phyloP scores from a whole-genome alignment of 1,284 basidiomycete species.

The Sporisorium graminicola region DNA sequence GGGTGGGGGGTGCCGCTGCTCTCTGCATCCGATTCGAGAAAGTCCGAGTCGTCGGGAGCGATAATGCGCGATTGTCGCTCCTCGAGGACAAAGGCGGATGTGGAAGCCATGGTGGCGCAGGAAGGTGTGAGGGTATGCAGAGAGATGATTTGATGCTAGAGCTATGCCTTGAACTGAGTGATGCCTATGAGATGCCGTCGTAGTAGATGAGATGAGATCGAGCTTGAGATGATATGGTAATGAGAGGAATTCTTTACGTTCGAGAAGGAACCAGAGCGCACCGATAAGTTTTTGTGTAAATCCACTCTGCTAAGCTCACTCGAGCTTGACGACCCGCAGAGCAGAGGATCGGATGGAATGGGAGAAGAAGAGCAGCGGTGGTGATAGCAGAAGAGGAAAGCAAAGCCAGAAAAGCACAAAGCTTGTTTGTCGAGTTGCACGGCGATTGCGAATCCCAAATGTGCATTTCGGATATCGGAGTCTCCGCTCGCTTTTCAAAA shows the following conservation, averaged over 20 bases:
- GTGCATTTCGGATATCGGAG: conserved; percentile 12
- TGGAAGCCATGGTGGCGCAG: conserved; percentile 34
- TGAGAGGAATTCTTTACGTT: too few relatives aligned
- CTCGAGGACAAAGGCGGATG: conserved; percentile 37
- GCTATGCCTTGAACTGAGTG: not conserved
- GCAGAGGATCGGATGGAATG: not conserved
- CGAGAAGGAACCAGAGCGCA: too few relatives aligned
- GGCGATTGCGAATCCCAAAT: not conserved
- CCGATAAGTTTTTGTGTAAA: not conserved
- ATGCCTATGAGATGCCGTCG: not conserved
- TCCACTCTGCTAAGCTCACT: not conserved
- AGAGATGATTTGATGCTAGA: not conserved
- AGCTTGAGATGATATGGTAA: not conserved
- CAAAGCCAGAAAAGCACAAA: not conserved
- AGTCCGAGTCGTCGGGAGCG: conserved; percentile 62
- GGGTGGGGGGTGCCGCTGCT: conserved; percentile 12
- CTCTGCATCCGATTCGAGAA: conserved; percentile 59
- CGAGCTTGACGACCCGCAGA: not conserved
- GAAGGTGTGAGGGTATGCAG: not conserved
- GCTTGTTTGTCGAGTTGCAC: not conserved
- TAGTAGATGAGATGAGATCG: too few relatives aligned
- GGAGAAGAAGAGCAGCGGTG: not conserved
- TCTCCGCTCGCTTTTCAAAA: conserved; percentile 9
- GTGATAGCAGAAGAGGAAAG: not conserved
- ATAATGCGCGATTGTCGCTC: conserved; percentile 35